Percentiles rank a stretch among this genome's conserved stretches.
phyloP scores from a whole-genome alignment of 306 rosid species.

The Argentina anserina region DNA sequence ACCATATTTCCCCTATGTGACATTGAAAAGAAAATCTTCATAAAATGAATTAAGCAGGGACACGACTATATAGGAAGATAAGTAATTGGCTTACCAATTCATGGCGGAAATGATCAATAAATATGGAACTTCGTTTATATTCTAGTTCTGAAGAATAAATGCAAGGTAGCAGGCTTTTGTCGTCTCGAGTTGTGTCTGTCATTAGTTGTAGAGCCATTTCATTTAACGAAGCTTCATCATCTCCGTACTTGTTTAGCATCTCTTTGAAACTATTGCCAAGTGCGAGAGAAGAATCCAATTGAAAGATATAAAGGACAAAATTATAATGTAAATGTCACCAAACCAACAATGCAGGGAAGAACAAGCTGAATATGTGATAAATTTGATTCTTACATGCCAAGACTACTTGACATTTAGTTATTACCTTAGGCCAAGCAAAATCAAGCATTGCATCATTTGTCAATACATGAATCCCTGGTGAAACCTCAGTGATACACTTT shows the following conservation, averaged over 20 bases:
- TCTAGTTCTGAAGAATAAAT: slow-evolving; percentile 50
- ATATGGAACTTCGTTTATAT: slow-evolving; percentile 53
- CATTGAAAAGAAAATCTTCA: slow-evolving; percentile 8
- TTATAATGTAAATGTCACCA: background rate
- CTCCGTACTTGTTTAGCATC: slow-evolving; percentile 36
- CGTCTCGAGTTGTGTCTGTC: slow-evolving; percentile 58
- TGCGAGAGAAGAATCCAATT: slow-evolving; percentile 19
- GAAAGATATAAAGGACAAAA: background rate
- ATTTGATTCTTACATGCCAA: background rate
- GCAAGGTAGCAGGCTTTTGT: slow-evolving; percentile 50
- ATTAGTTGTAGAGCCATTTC: slow-evolving; percentile 66
- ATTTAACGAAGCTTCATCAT: slow-evolving; percentile 41
- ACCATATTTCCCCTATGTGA: slow-evolving; percentile 64
- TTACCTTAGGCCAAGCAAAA: slow-evolving; percentile 87
- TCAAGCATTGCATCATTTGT: slow-evolving; percentile 74
- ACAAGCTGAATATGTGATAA: background rate
- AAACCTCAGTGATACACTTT: slow-evolving; percentile 33
- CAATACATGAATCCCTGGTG: slow-evolving; percentile 83
- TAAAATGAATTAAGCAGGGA: background rate
- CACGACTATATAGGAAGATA: background rate
- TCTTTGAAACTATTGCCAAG: slow-evolving; percentile 52
- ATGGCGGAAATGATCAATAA: slow-evolving; percentile 34
- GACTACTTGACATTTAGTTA: background rate
- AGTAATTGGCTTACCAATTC: slow-evolving; percentile 36
- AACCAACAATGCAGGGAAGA: background rate